phyloP scores from a whole-genome alignment of 208 protist species.

The Leishmania martiniquensis region DNA sequence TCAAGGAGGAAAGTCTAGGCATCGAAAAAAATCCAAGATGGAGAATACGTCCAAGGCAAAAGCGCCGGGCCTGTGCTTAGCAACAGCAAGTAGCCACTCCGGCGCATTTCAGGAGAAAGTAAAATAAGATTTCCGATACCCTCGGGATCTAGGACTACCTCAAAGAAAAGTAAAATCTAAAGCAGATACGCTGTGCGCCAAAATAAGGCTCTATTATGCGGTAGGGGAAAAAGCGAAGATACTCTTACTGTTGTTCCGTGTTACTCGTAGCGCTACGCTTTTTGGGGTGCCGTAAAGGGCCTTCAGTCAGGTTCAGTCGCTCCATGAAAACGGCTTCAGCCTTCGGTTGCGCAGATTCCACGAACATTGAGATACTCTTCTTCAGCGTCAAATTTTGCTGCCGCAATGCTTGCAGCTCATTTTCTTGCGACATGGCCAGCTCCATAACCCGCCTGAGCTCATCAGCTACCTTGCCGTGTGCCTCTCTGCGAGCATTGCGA shows the following conservation, averaged over 20 bases:
- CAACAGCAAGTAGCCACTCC: background rate
- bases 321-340: slow-evolving; percentile 72
- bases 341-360: slow-evolving; percentile 50
- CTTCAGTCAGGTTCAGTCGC: slow-evolving; percentile 74
- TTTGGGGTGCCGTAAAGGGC: slow-evolving; percentile 80
- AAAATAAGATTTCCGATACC: background rate
- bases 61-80: background rate
- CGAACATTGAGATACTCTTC: slow-evolving; percentile 74
- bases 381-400: slow-evolving; percentile 77
- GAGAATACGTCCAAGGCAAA: background rate
- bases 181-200: background rate
- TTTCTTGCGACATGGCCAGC: slow-evolving; percentile 68
- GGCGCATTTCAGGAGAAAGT: too few relatives aligned
- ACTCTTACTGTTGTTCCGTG: slow-evolving; percentile 5
- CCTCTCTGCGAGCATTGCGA: slow-evolving; percentile 51
- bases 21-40: background rate
- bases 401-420: slow-evolving; percentile 73
- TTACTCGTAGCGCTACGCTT: slow-evolving; percentile 44
- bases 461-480: slow-evolving; percentile 39
- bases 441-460: slow-evolving; percentile 66
- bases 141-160: background rate
- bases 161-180: background rate
- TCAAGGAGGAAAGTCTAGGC: background rate
- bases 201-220: slow-evolving; percentile 14
- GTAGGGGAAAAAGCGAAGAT: background rate